Percentiles rank a stretch among this genome's conserved stretches.
phyloP scores from a whole-genome alignment of 2,329 filamentous ascomycete species.

The Arthroderma uncinatum region DNA sequence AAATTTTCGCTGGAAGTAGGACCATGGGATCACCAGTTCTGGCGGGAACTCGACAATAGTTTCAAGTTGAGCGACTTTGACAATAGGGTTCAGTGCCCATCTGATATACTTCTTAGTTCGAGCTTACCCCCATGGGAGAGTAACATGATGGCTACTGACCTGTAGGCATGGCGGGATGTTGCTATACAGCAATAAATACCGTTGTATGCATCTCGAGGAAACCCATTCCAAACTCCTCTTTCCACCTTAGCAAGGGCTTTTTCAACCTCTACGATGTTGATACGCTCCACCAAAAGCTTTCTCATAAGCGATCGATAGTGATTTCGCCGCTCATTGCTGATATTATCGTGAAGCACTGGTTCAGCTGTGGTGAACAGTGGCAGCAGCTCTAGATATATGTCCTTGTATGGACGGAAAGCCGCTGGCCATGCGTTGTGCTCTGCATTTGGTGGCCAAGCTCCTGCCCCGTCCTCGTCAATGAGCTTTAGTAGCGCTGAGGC shows the following conservation, averaged over 20 bases:
- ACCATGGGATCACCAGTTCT: slow-evolving; percentile 25
- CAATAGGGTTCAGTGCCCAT: slow-evolving; percentile 28
- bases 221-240: not conserved
- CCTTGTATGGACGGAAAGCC: slow-evolving; percentile 22
- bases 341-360: slow-evolving; percentile 22
- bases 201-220: slow-evolving; percentile 24
- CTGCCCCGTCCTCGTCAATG: slow-evolving; percentile 17
- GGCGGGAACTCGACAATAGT: slow-evolving; percentile 24
- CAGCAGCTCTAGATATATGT: slow-evolving; percentile 23
- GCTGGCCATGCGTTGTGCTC: slow-evolving; percentile 21
- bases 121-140: not conserved
- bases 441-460: slow-evolving; percentile 18
- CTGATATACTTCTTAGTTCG: slow-evolving; percentile 9
- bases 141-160: slow-evolving; percentile 9
- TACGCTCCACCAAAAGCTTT: slow-evolving; percentile 17
- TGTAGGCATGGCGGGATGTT: slow-evolving; percentile 26
- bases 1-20: slow-evolving; percentile 23
- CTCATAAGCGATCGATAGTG: slow-evolving; percentile 17
- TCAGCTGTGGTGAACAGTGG: slow-evolving; percentile 18
- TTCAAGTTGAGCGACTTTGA: slow-evolving; percentile 24
- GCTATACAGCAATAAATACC: slow-evolving; percentile 26
- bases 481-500: slow-evolving; percentile 9
- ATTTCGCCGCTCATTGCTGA: slow-evolving; percentile 14
- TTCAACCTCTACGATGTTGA: slow-evolving; percentile 19
- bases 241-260: slow-evolving; percentile 17